Evolutionary conservation across 192 early-diverging fungal genomes (phyloP), one percentile per base, ranked within the genome.

Genomic region (Mortierella claussenii): DNA sequence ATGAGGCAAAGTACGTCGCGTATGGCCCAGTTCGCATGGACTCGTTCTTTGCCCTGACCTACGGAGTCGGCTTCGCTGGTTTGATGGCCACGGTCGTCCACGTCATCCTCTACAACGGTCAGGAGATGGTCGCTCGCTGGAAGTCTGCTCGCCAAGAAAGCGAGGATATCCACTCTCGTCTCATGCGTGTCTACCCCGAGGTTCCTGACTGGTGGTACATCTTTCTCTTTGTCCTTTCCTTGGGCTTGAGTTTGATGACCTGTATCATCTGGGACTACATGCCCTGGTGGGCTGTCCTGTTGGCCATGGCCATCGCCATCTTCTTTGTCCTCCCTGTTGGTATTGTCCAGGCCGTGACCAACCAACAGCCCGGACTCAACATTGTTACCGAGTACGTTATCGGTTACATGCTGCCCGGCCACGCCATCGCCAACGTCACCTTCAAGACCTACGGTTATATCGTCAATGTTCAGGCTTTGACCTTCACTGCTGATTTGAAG

Each of bases 381-480:
- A 88, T 97, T 40, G 83, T 96, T 26, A 92, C 91, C 43, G 93
- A 97, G 82, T 90, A 94, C 58, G 86, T 95, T 55, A 90, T 89
- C 48, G 95, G 95, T 58, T 91, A 91, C 55, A 82, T 92, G 5
- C 74, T 90, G 42, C 92, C 93, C 8, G 95, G 94, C 24, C 80
- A 95, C 54, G 86, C 92, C 15, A 90, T 95, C 34, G 90, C 88
- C 64, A 93, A 94, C 51, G 89, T 94, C 36, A 88, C 90, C 3
- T 97, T 95, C 87, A 97, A 97, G 80, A 90, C 92, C 13, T 87
- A 92, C 55, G 92, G 91, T 46, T 90, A 89, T 73, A 95, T 90
- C 58, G 85, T 87, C 42, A 87, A 92, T 85, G 74, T 82, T 12
- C 94, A 97, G 81, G 90, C 88, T 30, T 73, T 96, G 23, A 83